These are phyloP conservation scores for Penicillium canescens DNA, from an alignment of 495 filamentous ascomycete genomes.

Conservation along the genomic window DNA sequence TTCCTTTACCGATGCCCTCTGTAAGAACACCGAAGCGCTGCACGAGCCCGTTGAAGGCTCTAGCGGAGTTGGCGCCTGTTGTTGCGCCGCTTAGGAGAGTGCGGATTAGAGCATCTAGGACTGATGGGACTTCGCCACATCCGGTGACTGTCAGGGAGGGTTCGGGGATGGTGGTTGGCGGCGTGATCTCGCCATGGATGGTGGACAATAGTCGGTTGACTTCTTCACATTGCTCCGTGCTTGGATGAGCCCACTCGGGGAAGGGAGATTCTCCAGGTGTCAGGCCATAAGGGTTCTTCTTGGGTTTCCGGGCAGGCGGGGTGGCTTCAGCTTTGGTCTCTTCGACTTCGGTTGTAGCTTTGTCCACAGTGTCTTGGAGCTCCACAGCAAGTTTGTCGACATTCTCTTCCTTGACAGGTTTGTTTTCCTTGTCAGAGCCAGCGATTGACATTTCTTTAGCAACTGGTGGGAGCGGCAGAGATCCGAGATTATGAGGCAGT, in stretches of 20 bases:
- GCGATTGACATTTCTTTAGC: neutral
- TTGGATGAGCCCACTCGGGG: constrained; percentile 67
- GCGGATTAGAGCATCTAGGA: constrained; percentile 84
- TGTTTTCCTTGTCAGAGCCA: constrained; percentile 7
- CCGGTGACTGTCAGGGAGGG: constrained; percentile 81
- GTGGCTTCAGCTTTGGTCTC: constrained; percentile 17
- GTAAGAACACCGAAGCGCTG: constrained; percentile 64
- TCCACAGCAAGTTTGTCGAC: constrained; percentile 6
- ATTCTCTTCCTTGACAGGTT: constrained; percentile 13
- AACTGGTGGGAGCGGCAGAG: neutral
- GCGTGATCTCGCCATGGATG: constrained; percentile 63
- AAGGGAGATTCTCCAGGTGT: constrained; percentile 61
- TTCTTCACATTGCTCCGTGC: constrained; percentile 67
- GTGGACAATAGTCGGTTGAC: constrained; percentile 68
- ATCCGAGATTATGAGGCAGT: constrained; percentile 49
- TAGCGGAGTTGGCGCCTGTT: constrained; percentile 62
- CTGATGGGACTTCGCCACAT: constrained; percentile 90
- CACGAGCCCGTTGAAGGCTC: constrained; percentile 71
- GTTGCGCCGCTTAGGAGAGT: constrained; percentile 80
- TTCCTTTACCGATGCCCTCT: constrained; percentile 68
- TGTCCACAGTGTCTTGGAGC: constrained; percentile 21
- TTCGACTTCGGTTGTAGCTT: constrained; percentile 10
- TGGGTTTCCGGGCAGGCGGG: constrained; percentile 9
- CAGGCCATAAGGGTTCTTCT: constrained; percentile 37
- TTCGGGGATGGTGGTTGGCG: constrained; percentile 67